These are phyloP conservation scores for Hygrocybe punicea DNA, from an alignment of 768 basidiomycete genomes.

Conservation along the genomic window DNA sequence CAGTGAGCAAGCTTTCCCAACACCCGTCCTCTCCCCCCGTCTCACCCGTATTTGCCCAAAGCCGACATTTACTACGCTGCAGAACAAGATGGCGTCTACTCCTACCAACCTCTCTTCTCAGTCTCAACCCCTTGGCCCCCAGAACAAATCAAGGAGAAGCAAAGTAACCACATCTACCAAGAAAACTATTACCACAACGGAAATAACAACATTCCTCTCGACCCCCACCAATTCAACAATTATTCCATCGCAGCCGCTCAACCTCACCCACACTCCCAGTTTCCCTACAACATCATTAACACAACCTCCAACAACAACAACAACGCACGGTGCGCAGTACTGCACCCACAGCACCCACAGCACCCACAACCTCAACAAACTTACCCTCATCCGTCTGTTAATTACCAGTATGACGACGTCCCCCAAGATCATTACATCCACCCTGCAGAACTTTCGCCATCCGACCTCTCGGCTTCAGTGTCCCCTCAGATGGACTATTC, in stretches of 20 bases:
- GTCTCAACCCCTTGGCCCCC: background rate
- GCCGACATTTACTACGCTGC: background rate
- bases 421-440: background rate
- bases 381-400: background rate
- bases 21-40: background rate
- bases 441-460: background rate
- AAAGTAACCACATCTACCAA: background rate
- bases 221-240: background rate
- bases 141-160: background rate
- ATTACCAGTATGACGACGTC: background rate
- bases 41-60: background rate
- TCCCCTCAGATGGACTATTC: background rate
- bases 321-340: no score
- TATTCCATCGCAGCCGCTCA: no score
- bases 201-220: background rate
- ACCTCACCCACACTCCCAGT: background rate
- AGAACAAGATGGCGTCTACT: background rate
- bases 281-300: background rate
- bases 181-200: background rate
- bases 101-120: background rate
- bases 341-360: no score
- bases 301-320: background rate
- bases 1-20: background rate
- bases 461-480: background rate
- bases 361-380: background rate